A percentile compares a stretch with the other conserved stretches of the same genome.
phyloP scores from a whole-genome alignment of 2,329 filamentous ascomycete genomes.

The Fusarium sp. region DNA sequence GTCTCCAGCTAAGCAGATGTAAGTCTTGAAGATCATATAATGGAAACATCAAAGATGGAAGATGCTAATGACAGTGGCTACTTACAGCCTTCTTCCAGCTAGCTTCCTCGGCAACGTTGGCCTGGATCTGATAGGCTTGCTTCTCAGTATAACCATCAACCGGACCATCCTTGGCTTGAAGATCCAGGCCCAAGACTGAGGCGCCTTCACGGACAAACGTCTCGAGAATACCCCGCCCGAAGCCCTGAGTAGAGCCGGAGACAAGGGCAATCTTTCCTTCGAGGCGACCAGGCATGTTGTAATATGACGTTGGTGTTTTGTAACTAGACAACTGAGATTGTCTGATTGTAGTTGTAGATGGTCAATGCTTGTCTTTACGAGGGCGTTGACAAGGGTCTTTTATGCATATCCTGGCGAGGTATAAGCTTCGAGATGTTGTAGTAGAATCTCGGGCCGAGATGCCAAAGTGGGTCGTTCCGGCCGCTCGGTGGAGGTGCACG shows the following conservation, averaged over 20 bases:
- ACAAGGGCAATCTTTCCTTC: constrained; percentile 32
- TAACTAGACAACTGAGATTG: too few species aligned
- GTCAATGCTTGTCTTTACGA: background rate
- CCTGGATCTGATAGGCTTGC: constrained; percentile 39
- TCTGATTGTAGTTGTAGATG: background rate
- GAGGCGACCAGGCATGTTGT: constrained; percentile 28
- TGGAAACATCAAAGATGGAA: too few species aligned
- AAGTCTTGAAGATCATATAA: background rate
- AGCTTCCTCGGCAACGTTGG: constrained; percentile 38
- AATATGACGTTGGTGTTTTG: too few species aligned
- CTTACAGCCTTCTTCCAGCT: constrained; percentile 35
- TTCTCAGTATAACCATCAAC: constrained; percentile 32
- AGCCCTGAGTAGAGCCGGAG: constrained; percentile 28
- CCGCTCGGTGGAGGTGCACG: background rate
- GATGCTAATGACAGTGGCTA: background rate
- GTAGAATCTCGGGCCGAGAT: background rate
- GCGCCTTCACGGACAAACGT: constrained; percentile 28
- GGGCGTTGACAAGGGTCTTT: background rate
- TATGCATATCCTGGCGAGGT: background rate
- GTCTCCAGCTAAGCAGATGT: constrained; percentile 25
- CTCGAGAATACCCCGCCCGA: constrained; percentile 30
- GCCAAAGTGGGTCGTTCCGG: background rate
- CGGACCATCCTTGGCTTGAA: constrained; percentile 26
- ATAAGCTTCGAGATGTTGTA: background rate
- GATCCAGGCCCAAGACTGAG: constrained; percentile 21